Conservation (phyloP, 352 stramenopile species). For the Globisporangium alternatum region DNA sequence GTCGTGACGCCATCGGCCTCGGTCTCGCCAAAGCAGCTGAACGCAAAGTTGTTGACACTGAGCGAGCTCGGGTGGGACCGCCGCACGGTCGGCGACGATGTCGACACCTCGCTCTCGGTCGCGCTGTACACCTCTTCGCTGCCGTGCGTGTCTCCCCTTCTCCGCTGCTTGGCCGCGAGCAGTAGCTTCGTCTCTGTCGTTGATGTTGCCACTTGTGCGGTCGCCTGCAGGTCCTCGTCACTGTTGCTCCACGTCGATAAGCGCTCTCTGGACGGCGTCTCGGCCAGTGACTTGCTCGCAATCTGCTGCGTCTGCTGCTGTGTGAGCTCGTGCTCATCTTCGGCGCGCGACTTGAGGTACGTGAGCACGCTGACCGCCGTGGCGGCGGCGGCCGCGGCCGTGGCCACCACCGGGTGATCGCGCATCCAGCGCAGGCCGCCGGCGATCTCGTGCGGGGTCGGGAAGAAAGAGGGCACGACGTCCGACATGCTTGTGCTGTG, state of each 20-base stretch:
- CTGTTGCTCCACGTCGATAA: slow-evolving; percentile 30
- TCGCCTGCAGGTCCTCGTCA: slow-evolving; percentile 16
- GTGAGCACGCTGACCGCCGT: slow-evolving; percentile 69
- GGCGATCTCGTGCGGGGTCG: slow-evolving; percentile 75
- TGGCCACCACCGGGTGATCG: slow-evolving; percentile 69
- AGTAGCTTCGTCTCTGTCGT: background rate
- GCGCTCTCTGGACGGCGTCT: slow-evolving; percentile 14
- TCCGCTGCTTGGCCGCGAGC: slow-evolving; percentile 19
- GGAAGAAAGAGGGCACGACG: slow-evolving; percentile 73
- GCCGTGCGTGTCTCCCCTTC: slow-evolving; percentile 17
- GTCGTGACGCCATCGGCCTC: background rate
- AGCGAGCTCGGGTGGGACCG: slow-evolving; percentile 9
- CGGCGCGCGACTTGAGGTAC: slow-evolving; percentile 44
- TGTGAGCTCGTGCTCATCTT: slow-evolving; percentile 15
- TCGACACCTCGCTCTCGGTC: slow-evolving; percentile 66
- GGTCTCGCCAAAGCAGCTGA: slow-evolving; percentile 5
- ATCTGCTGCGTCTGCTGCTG: background rate
- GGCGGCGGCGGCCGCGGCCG: slow-evolving; percentile 58
- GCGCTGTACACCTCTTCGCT: slow-evolving; percentile 59
- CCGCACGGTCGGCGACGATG: slow-evolving; percentile 22
- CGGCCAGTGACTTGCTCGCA: slow-evolving; percentile 5
- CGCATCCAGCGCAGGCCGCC: slow-evolving; percentile 67
- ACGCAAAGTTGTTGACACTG: slow-evolving; percentile 17
- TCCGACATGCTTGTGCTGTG: slow-evolving; percentile 40
- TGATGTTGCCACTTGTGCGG: slow-evolving; percentile 8